Percentiles rank a stretch among this genome's conserved stretches.
Evolutionary conservation across 2,329 filamentous ascomycete species (phyloP).

Genomic region (Colletotrichum abscissum): DNA sequence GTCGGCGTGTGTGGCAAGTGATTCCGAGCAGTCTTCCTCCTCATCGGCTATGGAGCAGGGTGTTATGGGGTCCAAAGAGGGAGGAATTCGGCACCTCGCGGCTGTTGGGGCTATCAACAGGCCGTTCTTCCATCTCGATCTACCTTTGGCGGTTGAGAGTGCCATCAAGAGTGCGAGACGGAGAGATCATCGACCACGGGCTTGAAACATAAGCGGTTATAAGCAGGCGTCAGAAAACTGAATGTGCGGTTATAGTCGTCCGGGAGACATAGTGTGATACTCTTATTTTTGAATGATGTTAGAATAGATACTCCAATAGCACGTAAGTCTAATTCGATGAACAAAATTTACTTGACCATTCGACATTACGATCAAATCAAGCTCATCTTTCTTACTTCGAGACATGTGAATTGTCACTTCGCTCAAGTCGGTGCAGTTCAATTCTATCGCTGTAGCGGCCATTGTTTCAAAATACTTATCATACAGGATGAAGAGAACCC

Average conservation of each 20-base stretch:
- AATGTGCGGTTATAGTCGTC: background rate
- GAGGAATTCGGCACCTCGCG: background rate
- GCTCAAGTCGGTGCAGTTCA: too few species aligned
- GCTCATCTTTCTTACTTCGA: too few species aligned
- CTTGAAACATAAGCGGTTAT: background rate
- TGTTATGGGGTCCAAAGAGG: background rate
- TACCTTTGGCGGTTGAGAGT: constrained; percentile 54
- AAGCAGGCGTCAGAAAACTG: background rate
- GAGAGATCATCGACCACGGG: background rate
- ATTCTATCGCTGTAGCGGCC: too few species aligned
- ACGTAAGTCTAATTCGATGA: background rate
- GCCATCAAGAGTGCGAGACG: constrained; percentile 39
- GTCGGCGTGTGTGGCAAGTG: background rate
- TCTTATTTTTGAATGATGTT: background rate
- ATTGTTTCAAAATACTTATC: background rate
- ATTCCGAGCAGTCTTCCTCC: background rate
- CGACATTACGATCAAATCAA: too few species aligned
- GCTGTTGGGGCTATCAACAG: constrained; percentile 54
- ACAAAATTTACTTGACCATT: too few species aligned
- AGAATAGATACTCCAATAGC: background rate
- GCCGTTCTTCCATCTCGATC: constrained; percentile 60
- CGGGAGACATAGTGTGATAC: background rate
- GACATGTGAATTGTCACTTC: too few species aligned
- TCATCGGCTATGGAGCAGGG: constrained; percentile 9
- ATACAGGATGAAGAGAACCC: background rate